A percentile compares a stretch with the other conserved stretches of the same genome.
Conservation (phyloP, 305 asterid species). For the Solanum hybrid region DNA sequence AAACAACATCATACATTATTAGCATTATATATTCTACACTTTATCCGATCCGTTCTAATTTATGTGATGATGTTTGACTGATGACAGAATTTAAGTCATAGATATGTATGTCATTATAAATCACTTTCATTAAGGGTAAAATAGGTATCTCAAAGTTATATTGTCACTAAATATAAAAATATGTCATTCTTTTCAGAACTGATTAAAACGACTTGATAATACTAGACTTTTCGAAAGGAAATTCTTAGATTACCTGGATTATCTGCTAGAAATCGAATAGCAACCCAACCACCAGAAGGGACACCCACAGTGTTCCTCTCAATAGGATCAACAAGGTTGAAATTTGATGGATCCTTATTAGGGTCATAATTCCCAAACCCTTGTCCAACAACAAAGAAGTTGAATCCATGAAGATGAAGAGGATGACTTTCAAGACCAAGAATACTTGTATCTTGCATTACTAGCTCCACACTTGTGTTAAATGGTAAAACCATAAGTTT, state of each 20-base stretch:
- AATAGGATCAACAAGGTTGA: neutral
- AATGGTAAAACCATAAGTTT: conserved; percentile 8
- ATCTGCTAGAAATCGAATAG: conserved; percentile 45
- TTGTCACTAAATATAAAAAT: neutral
- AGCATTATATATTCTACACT: neutral
- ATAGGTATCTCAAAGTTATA: neutral
- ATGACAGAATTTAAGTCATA: neutral
- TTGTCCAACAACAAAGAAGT: neutral
- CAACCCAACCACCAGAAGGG: conserved; percentile 64
- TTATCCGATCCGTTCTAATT: rapidly evolving
- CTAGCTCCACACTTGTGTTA: conserved; percentile 39
- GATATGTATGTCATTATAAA: neutral
- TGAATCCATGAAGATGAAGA: neutral
- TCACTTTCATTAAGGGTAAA: neutral
- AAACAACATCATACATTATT: neutral
- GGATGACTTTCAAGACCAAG: conserved; percentile 37
- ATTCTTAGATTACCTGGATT: conserved; percentile 41
- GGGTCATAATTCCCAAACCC: neutral
- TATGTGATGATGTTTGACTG: neutral
- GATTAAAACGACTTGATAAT: neutral
- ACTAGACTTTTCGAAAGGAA: neutral
- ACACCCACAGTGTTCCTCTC: neutral
- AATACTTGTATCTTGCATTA: conserved; percentile 58
- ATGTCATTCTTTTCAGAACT: neutral
- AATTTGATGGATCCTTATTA: neutral